Evolutionary conservation across 345 rosid species (phyloP), one percentile per base, ranked within the genome.

Genomic region (Noccaea bulbosa): DNA sequence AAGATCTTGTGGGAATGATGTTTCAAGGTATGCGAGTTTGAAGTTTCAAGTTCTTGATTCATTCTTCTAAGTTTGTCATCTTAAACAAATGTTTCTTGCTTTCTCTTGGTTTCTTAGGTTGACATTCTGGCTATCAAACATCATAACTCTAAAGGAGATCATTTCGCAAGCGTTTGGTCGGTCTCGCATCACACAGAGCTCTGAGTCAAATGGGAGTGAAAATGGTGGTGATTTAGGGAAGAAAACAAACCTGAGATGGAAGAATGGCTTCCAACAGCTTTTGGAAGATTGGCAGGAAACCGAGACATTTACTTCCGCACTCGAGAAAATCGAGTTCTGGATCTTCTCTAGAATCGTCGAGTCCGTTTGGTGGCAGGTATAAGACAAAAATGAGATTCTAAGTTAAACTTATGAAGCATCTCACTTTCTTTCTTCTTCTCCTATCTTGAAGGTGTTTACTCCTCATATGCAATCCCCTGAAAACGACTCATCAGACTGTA

Each of bases 281-380:
- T 50, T 57, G 32, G 90, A 85, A 16, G 93, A 92, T 81, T 94
- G 98, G 99, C 96, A 92, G 82, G 97, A 94, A 77, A 87, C 88
- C 30, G 93, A 87, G 70, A 90, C 98, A 44, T 87, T 88, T 70
- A 83, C 78, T 5, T 58, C 85, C 55, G 92, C 97, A n/a, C 62
- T 94, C 24, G 93, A 81, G 75, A 91, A 86, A 79, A 83, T 87
- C 49, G 99, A 92, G 74, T 84, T 88, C 8, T 94, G 99, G 99
- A 74, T 89, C 50, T 92, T 94, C 79, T 89, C 92, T 49, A 88
- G 99, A 74, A 82, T 87, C 41, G 93, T 92, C 0, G 96, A 91
- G 83, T 92, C 99, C 7, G 84, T 92, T 35, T 92, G 98, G 99
- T 92, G 99, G 98, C 98, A 94, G 99, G 99, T 91, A 84, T 14